These are phyloP conservation scores for Ophiosphaerella herpotricha DNA, from an alignment of 2,329 filamentous ascomycete genomes.

Conservation along the genomic window DNA sequence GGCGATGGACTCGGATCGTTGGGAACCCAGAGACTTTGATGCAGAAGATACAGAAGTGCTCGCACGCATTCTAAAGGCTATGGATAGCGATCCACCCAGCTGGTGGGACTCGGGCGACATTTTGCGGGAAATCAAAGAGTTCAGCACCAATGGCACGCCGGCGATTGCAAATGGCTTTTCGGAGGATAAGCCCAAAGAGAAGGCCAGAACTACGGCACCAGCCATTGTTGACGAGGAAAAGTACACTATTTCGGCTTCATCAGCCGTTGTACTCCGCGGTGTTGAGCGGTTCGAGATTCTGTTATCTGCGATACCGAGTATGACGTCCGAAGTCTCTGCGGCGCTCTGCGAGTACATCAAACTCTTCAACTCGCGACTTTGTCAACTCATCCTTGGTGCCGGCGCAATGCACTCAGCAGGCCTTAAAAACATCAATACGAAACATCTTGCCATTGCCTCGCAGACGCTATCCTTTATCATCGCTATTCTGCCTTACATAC, in stretches of 20 bases:
- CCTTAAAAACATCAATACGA: constrained; percentile 87
- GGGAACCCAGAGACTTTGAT: constrained; percentile 77
- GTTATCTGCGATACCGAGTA: constrained; percentile 82
- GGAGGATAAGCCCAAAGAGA: constrained; percentile 37
- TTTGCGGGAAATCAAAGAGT: constrained; percentile 25
- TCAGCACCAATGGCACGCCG: constrained; percentile 28
- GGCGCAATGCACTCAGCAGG: constrained; percentile 88
- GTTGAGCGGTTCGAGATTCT: constrained; percentile 84
- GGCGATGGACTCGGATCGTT: constrained; percentile 79
- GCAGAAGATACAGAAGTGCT: constrained; percentile 65
- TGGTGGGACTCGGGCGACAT: constrained; percentile 65
- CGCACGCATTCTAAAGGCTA: constrained; percentile 68
- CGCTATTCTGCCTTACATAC: constrained; percentile 82
- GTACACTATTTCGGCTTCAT: constrained; percentile 84
- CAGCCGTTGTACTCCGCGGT: constrained; percentile 77
- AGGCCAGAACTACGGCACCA: constrained; percentile 53
- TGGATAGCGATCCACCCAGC: constrained; percentile 69
- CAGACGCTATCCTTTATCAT: constrained; percentile 89
- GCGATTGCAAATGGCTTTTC: constrained; percentile 36
- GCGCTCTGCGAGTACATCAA: constrained; percentile 85
- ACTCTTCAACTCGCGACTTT: constrained; percentile 92
- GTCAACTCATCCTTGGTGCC: constrained; percentile 93
- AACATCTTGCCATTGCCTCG: constrained; percentile 88
- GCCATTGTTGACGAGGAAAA: constrained; percentile 83
- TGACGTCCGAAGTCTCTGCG: constrained; percentile 80